These are phyloP conservation scores for Aspergillus unguis DNA, from an alignment of 2,329 filamentous ascomycete species.

Conservation along the genomic window DNA sequence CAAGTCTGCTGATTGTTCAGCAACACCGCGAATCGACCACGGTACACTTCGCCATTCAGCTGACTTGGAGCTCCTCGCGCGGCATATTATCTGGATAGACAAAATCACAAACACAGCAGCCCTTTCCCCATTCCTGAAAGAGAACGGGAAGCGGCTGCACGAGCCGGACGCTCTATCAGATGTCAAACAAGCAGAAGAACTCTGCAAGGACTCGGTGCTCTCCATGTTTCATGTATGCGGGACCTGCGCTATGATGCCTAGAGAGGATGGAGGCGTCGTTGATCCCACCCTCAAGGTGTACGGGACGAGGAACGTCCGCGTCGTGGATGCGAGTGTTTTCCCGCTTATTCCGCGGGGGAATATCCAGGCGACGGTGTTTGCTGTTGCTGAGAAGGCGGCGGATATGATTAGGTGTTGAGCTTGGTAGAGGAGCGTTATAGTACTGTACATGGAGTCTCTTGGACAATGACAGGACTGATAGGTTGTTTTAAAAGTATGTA, in stretches of 20 bases:
- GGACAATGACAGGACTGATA: no score
- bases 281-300: constrained; percentile 7
- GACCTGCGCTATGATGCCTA: constrained; percentile 8
- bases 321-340: constrained; percentile 11
- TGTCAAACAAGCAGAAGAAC: constrained; percentile 14
- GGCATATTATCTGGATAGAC: constrained; percentile 33
- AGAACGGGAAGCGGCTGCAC: constrained; percentile 23
- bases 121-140: constrained; percentile 32
- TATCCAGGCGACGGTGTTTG: constrained; percentile 10
- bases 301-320: constrained; percentile 9
- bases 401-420: constrained; percentile 4
- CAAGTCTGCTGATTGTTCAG: constrained; percentile 32
- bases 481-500: no score
- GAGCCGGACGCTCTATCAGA: constrained; percentile 1
- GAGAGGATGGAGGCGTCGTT: constrained; percentile 9
- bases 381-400: constrained; percentile 12
- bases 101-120: constrained; percentile 30
- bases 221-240: constrained; percentile 7
- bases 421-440: no score
- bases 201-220: constrained; percentile 19
- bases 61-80: constrained; percentile 41
- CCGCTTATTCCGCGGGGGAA: constrained; percentile 7
- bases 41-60: constrained; percentile 45
- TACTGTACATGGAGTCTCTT: no score
- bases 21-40: constrained; percentile 40